Evolutionary conservation across 805 yeast genomes (phyloP).

Genomic region (Kodamaea nitidulidarum): DNA sequence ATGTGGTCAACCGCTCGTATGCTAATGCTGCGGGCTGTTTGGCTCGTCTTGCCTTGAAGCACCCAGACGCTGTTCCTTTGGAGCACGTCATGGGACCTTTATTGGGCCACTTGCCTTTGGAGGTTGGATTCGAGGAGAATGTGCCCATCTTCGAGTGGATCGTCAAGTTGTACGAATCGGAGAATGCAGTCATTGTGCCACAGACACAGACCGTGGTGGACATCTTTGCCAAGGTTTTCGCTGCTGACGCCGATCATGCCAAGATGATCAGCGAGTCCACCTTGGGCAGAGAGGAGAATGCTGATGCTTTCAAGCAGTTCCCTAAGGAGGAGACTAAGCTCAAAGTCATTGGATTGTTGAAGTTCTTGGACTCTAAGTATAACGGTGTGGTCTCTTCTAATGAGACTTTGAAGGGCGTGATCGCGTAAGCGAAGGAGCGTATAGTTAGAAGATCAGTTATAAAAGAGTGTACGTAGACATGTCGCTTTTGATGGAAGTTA

Average conservation of each 20-base stretch:
- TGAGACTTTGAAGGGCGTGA: conserved; percentile 43
- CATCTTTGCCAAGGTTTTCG: conserved; percentile 65
- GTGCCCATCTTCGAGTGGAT: conserved; percentile 81
- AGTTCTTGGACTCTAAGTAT: conserved; percentile 62
- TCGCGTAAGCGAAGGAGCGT: conserved; percentile 19
- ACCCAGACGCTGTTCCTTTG: conserved; percentile 69
- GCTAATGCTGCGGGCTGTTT: conserved; percentile 98
- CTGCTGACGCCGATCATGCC: conserved; percentile 70
- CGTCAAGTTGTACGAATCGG: conserved; percentile 62
- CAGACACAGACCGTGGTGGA: conserved; percentile 62
- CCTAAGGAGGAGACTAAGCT: conserved; percentile 60
- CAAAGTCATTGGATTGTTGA: conserved; percentile 67
- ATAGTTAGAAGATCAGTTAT: background rate
- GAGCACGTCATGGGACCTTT: conserved; percentile 70
- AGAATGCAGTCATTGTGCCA: conserved; percentile 50
- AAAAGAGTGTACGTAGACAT: background rate
- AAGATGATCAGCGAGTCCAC: conserved; percentile 70
- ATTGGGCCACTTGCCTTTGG: conserved; percentile 76
- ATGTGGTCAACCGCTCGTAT: conserved; percentile 73
- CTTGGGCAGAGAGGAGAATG: conserved; percentile 79
- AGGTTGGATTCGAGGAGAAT: conserved; percentile 88
- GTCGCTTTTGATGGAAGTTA: too few species aligned
- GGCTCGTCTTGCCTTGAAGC: conserved; percentile 79
- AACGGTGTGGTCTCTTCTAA: conserved; percentile 58
- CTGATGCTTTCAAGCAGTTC: conserved; percentile 76